phyloP scores from a whole-genome alignment of 805 yeast species.

The Zygoascus biomembranicola region DNA sequence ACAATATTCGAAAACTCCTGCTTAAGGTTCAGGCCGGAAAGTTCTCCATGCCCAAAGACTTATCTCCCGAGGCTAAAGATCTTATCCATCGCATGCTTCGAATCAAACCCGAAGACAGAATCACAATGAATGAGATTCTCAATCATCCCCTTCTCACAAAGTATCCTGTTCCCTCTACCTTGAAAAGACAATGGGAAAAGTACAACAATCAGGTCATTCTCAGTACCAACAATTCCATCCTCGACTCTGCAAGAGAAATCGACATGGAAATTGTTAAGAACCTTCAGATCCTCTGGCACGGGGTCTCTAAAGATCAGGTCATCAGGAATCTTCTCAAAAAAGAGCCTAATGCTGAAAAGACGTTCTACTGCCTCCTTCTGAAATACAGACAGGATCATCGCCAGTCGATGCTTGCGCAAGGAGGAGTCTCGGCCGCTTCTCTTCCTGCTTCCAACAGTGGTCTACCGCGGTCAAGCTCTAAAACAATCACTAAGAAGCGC shows the following conservation, averaged over 20 bases:
- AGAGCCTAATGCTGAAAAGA: slow-evolving; percentile 65
- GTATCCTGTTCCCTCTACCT: slow-evolving; percentile 33
- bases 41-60: slow-evolving; percentile 70
- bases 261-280: slow-evolving; percentile 71
- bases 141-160: slow-evolving; percentile 75
- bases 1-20: slow-evolving; percentile 77
- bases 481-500: neutral
- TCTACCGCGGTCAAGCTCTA: neutral
- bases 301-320: slow-evolving; percentile 50
- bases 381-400: slow-evolving; percentile 66
- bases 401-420: neutral
- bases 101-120: slow-evolving; percentile 74
- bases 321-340: slow-evolving; percentile 44
- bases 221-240: slow-evolving; percentile 94
- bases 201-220: neutral
- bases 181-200: slow-evolving; percentile 5
- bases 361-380: slow-evolving; percentile 65
- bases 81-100: slow-evolving; percentile 71
- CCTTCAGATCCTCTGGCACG: slow-evolving; percentile 74
- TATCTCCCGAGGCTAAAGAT: slow-evolving; percentile 81
- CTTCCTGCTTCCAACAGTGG: slow-evolving; percentile 5
- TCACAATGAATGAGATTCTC: slow-evolving; percentile 66
- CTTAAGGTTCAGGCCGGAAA: slow-evolving; percentile 88
- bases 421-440: neutral
- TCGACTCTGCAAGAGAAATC: slow-evolving; percentile 89